Evolutionary conservation across 2,329 filamentous ascomycete species (phyloP), one percentile per base, ranked within the genome.

Genomic region (Emergomyces africanus): DNA sequence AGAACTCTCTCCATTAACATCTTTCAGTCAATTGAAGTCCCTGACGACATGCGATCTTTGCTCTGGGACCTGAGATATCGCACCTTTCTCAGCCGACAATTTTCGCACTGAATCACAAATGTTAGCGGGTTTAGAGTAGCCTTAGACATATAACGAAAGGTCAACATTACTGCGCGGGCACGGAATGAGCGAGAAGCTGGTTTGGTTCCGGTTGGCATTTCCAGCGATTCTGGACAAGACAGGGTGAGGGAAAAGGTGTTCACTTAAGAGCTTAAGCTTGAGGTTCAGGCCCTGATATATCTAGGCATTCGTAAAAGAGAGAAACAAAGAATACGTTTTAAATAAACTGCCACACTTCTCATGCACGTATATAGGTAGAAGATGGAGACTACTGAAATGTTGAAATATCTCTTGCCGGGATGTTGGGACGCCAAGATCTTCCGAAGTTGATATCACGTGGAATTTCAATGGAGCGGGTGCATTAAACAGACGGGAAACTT

Each of bases 1-100:
- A 42, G 23, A 44, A 50, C 2, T 25, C 20, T 35, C n/a, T 33
- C 20, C 30, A 9, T 37, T 33, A 35, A n/a, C 28, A 8, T 12
- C 6, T 14, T 44, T 23, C n/a, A 4, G n/a, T 20, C 5, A 15
- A 12, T 8, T 18, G 12, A 23, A 14, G 2, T 28, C 12, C 14
- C 44, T 28, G 12, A 48, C 14, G 12, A 15, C 23, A 28, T 48
- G 14, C 14, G 14, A 28, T 25, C 5, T 14, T 8, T 25, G 23
- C 2, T 2, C 12, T n/a, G 5, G 28, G 28, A 51, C 2, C 8
- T 5, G 28, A 20, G n/a, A 51, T 35, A 51, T 20, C 28, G 18
- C 62, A 68, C 67, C 65, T 68, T 68, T 48, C 67, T 63, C 28
- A 64, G 48, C 49, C 67, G 66, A 58, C 67, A 68, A 59, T 68